Conservation (phyloP, 352 stramenopile species). For the Phytophthora cryptogea region DNA sequence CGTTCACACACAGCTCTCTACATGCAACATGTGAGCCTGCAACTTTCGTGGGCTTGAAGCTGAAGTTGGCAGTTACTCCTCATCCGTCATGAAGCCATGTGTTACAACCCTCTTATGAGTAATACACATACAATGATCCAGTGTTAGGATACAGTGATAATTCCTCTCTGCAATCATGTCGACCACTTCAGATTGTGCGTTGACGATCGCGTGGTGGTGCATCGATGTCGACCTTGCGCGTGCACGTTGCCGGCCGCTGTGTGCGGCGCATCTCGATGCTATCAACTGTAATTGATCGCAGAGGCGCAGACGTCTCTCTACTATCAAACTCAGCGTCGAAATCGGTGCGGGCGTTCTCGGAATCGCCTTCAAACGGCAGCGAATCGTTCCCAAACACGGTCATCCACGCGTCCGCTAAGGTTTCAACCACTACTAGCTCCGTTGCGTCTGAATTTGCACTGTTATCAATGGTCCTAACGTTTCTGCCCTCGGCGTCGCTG, state of each 20-base stretch:
- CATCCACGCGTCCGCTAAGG: conserved; percentile 52
- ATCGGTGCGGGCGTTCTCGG: conserved; percentile 12
- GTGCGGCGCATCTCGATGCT: not conserved
- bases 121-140: not conserved
- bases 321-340: not conserved
- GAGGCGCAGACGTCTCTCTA: not conserved
- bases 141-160: not conserved
- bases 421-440: conserved; percentile 6
- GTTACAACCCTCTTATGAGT: not conserved
- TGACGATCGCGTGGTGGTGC: not conserved
- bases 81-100: not conserved
- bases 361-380: conserved; percentile 3
- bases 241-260: conserved; percentile 3
- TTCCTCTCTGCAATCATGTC: not conserved
- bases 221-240: conserved; percentile 3
- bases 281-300: not conserved
- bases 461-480: not conserved
- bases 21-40: too few species aligned
- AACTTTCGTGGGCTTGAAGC: too few species aligned
- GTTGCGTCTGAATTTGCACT: not conserved
- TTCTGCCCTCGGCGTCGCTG: not conserved
- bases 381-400: conserved; percentile 33
- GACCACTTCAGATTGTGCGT: not conserved
- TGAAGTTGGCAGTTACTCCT: not conserved
- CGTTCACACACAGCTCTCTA: too few species aligned